Evolutionary conservation across 805 yeast genomes (phyloP), one percentile per base, ranked within the genome.

Genomic region (Maudiozyma saulgeensis): DNA sequence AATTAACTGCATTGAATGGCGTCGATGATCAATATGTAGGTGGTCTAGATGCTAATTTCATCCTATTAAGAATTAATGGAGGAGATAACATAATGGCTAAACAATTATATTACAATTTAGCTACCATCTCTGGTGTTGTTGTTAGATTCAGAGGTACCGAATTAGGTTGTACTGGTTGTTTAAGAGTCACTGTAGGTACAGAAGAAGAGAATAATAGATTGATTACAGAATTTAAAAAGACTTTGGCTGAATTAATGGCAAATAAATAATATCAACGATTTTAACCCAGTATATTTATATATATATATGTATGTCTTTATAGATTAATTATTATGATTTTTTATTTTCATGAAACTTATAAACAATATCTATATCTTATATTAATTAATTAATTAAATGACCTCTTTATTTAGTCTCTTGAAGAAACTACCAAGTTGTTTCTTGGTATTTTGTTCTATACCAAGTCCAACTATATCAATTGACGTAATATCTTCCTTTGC

Each of bases 91-190:
- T 84, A 53, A 62, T 79, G 25, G 97, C 99, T 2, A 67, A 76
- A 44, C 56, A 69, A 34, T 72, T 89, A 15, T 93, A 91, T 64
- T 74, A 74, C 51, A 72, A 68, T 41, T 68, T 93, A 61, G 99
- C 99, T 0, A 76, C 75, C 28, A 76, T 77, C 23, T 78, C 81
- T 43, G 80, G 78, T 34, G 89, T 91, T 21, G 98, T 93, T 44
- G 86, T 91, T 15, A 78, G 99, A 67, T 93, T 79, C 63, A 79
- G 99, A 70, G 99, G 99, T 31, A 78, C 72, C 35, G 99, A 93
- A 69, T 75, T 81, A 43, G 95, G 96, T 38, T 93, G 99, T 64
- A 70, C 71, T 4, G 99, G 99, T 32, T 87, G 88, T 45, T 70
- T 93, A 47, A 79, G 99, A 67, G 77, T 90, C 23, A 86, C 97